A percentile compares a stretch with the other conserved stretches of the same genome.
phyloP scores from a whole-genome alignment of 2,329 filamentous ascomycete species.

The Aspergillus aculeatus region DNA sequence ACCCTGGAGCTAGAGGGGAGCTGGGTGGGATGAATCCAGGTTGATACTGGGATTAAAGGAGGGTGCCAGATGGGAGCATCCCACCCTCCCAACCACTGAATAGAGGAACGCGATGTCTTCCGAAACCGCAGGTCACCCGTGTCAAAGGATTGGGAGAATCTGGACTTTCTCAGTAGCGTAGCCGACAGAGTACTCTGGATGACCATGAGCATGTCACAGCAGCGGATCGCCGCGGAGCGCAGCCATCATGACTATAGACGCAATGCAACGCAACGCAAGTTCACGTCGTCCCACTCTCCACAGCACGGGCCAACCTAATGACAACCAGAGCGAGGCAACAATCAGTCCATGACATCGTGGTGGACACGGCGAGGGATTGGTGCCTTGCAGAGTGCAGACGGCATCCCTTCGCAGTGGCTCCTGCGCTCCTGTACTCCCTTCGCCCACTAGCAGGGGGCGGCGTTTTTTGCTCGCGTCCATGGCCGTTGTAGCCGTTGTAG shows the following conservation, averaged over 20 bases:
- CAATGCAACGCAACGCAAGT: background rate
- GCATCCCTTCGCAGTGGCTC: conserved; percentile 10
- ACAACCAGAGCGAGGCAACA: background rate
- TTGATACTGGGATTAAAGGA: background rate
- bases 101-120: background rate
- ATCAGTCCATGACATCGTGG: conserved; percentile 2
- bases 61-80: background rate
- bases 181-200: no score
- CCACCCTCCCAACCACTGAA: background rate
- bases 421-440: conserved; percentile 12
- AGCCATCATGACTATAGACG: background rate
- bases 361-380: background rate
- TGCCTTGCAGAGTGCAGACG: conserved; percentile 12
- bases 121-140: background rate
- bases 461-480: background rate
- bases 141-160: background rate
- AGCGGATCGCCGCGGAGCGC: background rate
- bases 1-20: background rate
- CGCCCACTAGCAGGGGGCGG: background rate
- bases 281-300: background rate
- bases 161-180: background rate
- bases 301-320: background rate
- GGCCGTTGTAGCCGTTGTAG: background rate
- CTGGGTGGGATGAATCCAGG: background rate
- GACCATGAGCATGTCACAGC: no score